Percentiles rank a stretch among this genome's conserved stretches.
Evolutionary conservation across 176 grass and related monocot genomes (phyloP).

Genomic region (Aegilops bicornis): DNA sequence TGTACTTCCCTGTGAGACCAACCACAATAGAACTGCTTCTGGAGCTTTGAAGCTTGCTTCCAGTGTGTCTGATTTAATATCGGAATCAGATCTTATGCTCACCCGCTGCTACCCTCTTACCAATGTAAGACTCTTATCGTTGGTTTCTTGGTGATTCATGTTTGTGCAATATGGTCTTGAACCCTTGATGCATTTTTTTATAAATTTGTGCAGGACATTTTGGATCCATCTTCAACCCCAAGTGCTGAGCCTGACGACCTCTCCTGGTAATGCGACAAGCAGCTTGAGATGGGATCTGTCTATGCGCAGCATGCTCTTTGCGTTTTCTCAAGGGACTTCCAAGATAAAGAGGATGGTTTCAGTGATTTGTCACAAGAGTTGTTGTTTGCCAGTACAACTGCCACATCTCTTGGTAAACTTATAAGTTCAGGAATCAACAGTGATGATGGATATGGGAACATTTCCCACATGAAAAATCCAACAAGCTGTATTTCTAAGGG

Average conservation of each 20-base stretch:
- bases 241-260: slow-evolving; percentile 54
- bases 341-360: slow-evolving; percentile 28
- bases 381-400: slow-evolving; percentile 57
- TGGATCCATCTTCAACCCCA: slow-evolving; percentile 54
- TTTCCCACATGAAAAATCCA: slow-evolving; percentile 51
- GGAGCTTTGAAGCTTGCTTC: slow-evolving; percentile 60
- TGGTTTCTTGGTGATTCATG: slow-evolving; percentile 13
- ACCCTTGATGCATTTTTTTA: slow-evolving; percentile 11
- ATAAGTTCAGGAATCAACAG: slow-evolving; percentile 32
- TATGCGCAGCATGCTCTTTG: slow-evolving; percentile 82
- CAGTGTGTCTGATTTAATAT: slow-evolving; percentile 63
- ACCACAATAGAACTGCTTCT: slow-evolving; percentile 42
- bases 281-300: slow-evolving; percentile 78
- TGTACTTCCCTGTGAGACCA: slow-evolving; percentile 49
- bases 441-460: slow-evolving; percentile 23
- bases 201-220: slow-evolving; percentile 68
- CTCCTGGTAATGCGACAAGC: slow-evolving; percentile 59
- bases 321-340: slow-evolving; percentile 44
- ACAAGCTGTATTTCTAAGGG: slow-evolving; percentile 34
- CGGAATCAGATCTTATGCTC: slow-evolving; percentile 82
- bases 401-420: slow-evolving; percentile 60
- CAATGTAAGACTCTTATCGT: slow-evolving; percentile 46
- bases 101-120: slow-evolving; percentile 46
- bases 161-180: slow-evolving; percentile 27
- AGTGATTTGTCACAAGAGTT: slow-evolving; percentile 59